Evolutionary conservation across 169 alveolate species (phyloP), one percentile per base, ranked within the genome.

Genomic region (Eimeria tenella): DNA sequence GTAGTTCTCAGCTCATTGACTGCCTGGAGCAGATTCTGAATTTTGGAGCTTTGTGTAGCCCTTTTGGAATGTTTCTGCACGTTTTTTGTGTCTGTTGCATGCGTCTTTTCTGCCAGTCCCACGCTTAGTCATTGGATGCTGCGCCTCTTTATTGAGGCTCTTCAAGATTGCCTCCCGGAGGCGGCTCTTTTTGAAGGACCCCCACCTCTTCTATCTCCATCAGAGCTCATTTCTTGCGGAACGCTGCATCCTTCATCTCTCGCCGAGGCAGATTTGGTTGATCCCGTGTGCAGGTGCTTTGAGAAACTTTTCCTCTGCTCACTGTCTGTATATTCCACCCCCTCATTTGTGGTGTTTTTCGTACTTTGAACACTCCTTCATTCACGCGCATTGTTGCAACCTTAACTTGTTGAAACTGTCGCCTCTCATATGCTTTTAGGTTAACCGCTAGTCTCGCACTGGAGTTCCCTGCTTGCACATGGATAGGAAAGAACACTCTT

Each of bases 41-140:
- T 68, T 11, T 23, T 11, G 79, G 42, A 23, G 19, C 79, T 23
- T 11, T 23, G 50, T 68, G 42, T 17, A 13, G 19, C 42, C 1
- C 42, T 17, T 77, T 13, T 77, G 42, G 11, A 19, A 25, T 53
- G 62, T 25, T 21, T 15, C 15, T 21, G 42, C 17, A 15, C n/a
- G n/a, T 11, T n/a, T 1, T 17, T 8, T 75, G 58, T 42, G n/a
- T 62, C 68, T 74, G 62, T 68, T 86, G 23, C 70, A 7, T 21
- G 56, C 17, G 23, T 10, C 1, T n/a, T 21, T n/a, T 11, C n/a
- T 13, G 17, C 65, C 94, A 88, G 94, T 42, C 94, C 94, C 62
- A 25, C 82, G n/a, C 25, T 88, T 3, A 58, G 94, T 9, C 94
- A 88, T 77, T 71, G 94, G 94, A 53, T 73, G 74, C 87, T 88